Base-by-base conservation (phyloP, 805 yeast species). In the Wickerhamomyces strasburgensis region DNA sequence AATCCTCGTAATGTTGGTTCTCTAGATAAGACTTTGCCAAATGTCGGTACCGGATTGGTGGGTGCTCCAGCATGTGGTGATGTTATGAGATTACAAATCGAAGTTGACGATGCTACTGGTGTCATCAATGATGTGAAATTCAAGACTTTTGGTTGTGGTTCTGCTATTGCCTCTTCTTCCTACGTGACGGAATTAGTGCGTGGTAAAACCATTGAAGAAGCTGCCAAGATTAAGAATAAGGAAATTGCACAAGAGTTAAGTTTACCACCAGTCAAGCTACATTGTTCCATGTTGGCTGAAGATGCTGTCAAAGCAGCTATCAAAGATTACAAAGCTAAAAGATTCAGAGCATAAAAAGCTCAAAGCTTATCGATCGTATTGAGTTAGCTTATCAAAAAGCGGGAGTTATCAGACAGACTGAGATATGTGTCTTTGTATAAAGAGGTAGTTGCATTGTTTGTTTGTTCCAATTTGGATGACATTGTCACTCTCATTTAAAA, bases 41-140 rank as follows among this genome's bases (percentile, higher is more conserved):
- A 79, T 49, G 97, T 93, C 10, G 98, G 98, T 30, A 93, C 98
- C 1, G 98, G 98, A 1, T 72, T 93, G 31, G 98, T 93, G 13
- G 98, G 98, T 39, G 98, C 98, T 0, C 98, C 98, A 38, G 98
- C 98, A 0, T 93, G 98, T 67, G 98, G 98, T 38, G 98, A 93
- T 68, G 98, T 93, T 31, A 93, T 93, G 96, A 83, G 95, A 66
- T 73, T 93, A 47, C 98, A 93, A 62, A 93, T 93, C 56, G 78
- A 89, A 60, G 98, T 93, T 8, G 81, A 82, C 47, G 97, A 89
- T 54, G 80, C 73, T 39, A 78, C 95, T 17, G 98, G 98, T 1
- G 72, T 85, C 37, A 93, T 93, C 51, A 79, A 85, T 61, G 96
- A 93, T 60, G 98, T 90, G 45, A 90, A 88, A 63, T 93, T 93